A percentile compares a stretch with the other conserved stretches of the same genome.
Conservation (phyloP, 345 rosid genomes). For the Gossypium anomalum region DNA sequence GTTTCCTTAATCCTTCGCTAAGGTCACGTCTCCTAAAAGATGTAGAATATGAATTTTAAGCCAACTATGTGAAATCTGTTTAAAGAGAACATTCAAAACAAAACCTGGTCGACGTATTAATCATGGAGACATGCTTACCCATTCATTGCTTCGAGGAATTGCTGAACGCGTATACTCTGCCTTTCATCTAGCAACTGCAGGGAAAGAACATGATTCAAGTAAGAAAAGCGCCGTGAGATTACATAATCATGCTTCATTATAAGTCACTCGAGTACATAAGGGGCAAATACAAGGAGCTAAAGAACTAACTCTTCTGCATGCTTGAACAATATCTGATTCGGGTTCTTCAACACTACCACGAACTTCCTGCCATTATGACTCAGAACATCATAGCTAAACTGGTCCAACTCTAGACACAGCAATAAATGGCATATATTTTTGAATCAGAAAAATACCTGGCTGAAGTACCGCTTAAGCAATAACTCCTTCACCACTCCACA, state of each 20-base stretch:
- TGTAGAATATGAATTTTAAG: background rate
- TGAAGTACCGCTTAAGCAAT: conserved; percentile 78
- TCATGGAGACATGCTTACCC: conserved; percentile 38
- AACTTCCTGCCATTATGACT: conserved; percentile 55
- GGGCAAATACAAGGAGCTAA: background rate
- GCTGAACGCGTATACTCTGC: conserved; percentile 72
- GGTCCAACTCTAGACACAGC: conserved; percentile 10
- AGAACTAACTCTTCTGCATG: conserved; percentile 76
- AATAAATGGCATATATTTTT: conserved; percentile 1
- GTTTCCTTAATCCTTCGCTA: conserved; percentile 59
- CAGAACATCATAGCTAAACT: conserved; percentile 22
- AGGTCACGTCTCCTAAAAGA: conserved; percentile 76
- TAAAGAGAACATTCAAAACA: background rate
- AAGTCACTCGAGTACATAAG: background rate
- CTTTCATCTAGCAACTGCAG: conserved; percentile 77
- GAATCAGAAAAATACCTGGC: conserved; percentile 55
- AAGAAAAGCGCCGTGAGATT: conserved; percentile 3
- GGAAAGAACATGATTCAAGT: conserved; percentile 14
- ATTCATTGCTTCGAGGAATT: conserved; percentile 79
- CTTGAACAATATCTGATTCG: conserved; percentile 71
- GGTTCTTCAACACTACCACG: conserved; percentile 72
- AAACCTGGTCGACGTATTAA: background rate
- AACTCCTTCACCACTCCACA: conserved; percentile 85
- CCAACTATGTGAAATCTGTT: background rate
- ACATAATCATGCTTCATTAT: background rate